A percentile compares a stretch with the other conserved stretches of the same genome.
Conservation (phyloP, 257 asterid species). For the Solanum ahanhuiri region DNA sequence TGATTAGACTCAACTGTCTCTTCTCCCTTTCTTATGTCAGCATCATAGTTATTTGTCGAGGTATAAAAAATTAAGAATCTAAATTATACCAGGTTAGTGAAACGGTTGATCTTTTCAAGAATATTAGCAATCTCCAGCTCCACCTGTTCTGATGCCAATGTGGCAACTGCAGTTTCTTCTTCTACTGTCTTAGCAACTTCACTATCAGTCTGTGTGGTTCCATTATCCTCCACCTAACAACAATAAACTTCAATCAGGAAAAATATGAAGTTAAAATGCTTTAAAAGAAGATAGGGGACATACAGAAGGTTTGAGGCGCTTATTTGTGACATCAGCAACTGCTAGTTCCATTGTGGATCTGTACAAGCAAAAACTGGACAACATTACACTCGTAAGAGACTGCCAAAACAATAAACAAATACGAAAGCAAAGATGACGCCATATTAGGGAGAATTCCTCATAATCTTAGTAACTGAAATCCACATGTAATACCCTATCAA, state of each 20-base stretch:
- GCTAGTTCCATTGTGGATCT: conserved; percentile 39
- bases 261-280: conserved; percentile 5
- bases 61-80: neutral
- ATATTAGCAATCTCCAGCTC: conserved; percentile 63
- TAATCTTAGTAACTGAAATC: neutral
- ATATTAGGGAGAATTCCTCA: no score
- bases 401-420: neutral
- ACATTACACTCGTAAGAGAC: neutral
- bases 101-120: conserved; percentile 63
- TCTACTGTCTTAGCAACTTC: conserved; percentile 22
- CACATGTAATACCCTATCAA: neutral
- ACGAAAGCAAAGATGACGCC: neutral
- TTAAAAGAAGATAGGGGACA: conserved; percentile 14
- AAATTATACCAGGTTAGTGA: conserved; percentile 62
- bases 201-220: conserved; percentile 22
- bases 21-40: neutral
- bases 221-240: conserved; percentile 27
- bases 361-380: neutral
- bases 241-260: neutral
- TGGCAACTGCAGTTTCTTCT: conserved; percentile 40
- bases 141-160: conserved; percentile 51
- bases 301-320: conserved; percentile 57
- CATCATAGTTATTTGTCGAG: neutral
- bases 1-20: neutral
- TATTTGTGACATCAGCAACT: conserved; percentile 20